Evolutionary conservation across 331 rosid species (phyloP), one percentile per base, ranked within the genome.

Genomic region (Malus hybrid): DNA sequence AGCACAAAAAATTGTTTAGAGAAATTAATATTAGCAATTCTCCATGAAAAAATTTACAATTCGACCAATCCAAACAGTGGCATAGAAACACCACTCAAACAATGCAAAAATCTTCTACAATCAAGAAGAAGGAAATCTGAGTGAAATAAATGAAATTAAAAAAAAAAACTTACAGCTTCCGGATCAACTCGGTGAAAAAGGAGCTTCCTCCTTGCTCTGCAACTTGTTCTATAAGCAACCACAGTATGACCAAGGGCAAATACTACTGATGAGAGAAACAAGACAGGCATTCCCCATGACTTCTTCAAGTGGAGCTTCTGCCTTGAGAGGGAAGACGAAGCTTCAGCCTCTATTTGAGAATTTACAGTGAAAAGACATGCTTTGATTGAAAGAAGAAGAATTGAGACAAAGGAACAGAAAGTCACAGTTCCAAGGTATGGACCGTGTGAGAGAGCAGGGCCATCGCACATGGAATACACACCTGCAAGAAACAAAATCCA

Each of bases 211-310:
- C 96, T 87, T 70, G 99, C 97, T 79, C 89, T 86, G 89, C 97
- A 94, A 85, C 97, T 92, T 77, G 97, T 87, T 83, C 99, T 90
- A 66, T 94, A 94, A 60, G 99, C 99, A 76, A 94, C 97, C 77
- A 94, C 99, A 6, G 75, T 83, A 76, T 94, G 99, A 67, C 99
- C 99, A 24, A 94, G 97, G 73, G 99, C 97, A 84, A 94, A 90
- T 73, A 89, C 97, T 74, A 92, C 97, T 19, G 97, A 94, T 1
- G 97, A 90, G 55, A 94, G 92, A 83, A 94, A 94, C 76, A 94
- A 83, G 70, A 94, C 91, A n/a, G 97, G 99, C 99, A 94, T 94
- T 57, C 99, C 99, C 99, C 97, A 94, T 42, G 99, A 92, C 87
- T 94, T 94, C 84, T 94, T 94, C 76, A 94, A 82, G 82, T 86